Conservation (phyloP, 2,329 filamentous ascomycete species). For the Zymoseptoria pseudotritici region DNA sequence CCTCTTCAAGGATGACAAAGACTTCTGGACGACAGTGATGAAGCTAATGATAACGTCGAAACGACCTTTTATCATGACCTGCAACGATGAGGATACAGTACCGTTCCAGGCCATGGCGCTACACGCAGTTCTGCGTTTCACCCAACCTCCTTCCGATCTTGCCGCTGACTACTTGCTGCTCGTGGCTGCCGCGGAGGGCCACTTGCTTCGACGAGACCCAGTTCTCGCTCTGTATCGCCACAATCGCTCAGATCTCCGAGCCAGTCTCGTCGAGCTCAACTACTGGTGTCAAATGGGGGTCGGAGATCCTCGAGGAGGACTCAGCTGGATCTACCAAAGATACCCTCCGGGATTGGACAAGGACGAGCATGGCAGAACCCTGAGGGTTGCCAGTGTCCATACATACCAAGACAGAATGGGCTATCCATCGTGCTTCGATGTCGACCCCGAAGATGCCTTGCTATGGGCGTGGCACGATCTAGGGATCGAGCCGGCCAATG, state of each 20-base stretch:
- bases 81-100: slow-evolving; percentile 81
- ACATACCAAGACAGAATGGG: slow-evolving; percentile 78
- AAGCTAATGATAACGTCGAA: slow-evolving; percentile 76
- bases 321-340: slow-evolving; percentile 80
- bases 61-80: slow-evolving; percentile 89
- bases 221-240: slow-evolving; percentile 63
- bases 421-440: slow-evolving; percentile 43
- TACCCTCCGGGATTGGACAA: slow-evolving; percentile 67
- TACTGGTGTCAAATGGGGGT: slow-evolving; percentile 97
- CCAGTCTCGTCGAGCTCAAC: slow-evolving; percentile 73
- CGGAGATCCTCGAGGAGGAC: slow-evolving; percentile 77
- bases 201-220: slow-evolving; percentile 61
- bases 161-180: slow-evolving; percentile 75
- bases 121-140: slow-evolving; percentile 76
- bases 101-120: slow-evolving; percentile 67
- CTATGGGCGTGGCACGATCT: slow-evolving; percentile 62
- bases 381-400: slow-evolving; percentile 72
- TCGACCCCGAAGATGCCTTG: slow-evolving; percentile 55
- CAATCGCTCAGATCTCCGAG: slow-evolving; percentile 66
- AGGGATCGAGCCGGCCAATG: slow-evolving; percentile 38
- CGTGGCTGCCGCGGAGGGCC: slow-evolving; percentile 81
- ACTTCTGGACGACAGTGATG: slow-evolving; percentile 82
- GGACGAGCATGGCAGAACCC: slow-evolving; percentile 57
- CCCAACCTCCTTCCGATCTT: slow-evolving; percentile 56
- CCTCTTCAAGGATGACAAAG: slow-evolving; percentile 89